Evolutionary conservation across 2,329 filamentous ascomycete species (phyloP).

Genomic region (Pseudogymnoascus sp.): DNA sequence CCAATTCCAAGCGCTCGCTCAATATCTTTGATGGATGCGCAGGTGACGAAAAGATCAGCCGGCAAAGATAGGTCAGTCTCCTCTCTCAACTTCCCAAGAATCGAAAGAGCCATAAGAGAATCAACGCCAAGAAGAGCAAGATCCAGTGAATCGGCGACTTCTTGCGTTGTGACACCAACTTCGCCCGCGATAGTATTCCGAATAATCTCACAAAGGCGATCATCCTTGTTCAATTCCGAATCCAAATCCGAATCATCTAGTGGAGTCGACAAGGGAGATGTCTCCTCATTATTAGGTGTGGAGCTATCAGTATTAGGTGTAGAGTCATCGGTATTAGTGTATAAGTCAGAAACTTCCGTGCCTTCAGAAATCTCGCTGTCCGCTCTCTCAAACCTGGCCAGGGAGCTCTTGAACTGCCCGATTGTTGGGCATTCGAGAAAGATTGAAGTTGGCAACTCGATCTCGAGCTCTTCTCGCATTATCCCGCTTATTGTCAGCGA

Average conservation of each 20-base stretch:
- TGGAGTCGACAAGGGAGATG: slow-evolving; percentile 47
- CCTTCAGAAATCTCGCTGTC: background rate
- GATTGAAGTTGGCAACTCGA: slow-evolving; percentile 45
- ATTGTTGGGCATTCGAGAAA: slow-evolving; percentile 49
- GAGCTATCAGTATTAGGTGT: slow-evolving; percentile 13
- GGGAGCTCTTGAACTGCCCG: slow-evolving; percentile 43
- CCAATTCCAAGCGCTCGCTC: slow-evolving; percentile 54
- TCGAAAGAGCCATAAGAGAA: slow-evolving; percentile 50
- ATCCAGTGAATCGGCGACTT: slow-evolving; percentile 48
- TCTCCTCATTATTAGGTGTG: slow-evolving; percentile 39
- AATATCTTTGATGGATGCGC: slow-evolving; percentile 57
- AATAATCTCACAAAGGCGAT: slow-evolving; percentile 45
- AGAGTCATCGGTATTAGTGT: background rate
- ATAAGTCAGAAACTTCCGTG: background rate
- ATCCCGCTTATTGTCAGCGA: slow-evolving; percentile 50
- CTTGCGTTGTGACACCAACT: slow-evolving; percentile 63
- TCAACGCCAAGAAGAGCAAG: slow-evolving; percentile 53
- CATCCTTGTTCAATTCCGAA: slow-evolving; percentile 40
- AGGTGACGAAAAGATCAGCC: slow-evolving; percentile 53
- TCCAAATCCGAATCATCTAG: slow-evolving; percentile 46
- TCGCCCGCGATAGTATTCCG: slow-evolving; percentile 63
- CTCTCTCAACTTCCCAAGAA: slow-evolving; percentile 48
- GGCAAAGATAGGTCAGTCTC: slow-evolving; percentile 48
- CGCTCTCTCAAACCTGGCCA: slow-evolving; percentile 33
- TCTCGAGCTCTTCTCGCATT: slow-evolving; percentile 50